Percentiles rank a stretch among this genome's conserved stretches.
Evolutionary conservation across 129 eudicot species (phyloP).

Genomic region (Scalesia atractyloides): DNA sequence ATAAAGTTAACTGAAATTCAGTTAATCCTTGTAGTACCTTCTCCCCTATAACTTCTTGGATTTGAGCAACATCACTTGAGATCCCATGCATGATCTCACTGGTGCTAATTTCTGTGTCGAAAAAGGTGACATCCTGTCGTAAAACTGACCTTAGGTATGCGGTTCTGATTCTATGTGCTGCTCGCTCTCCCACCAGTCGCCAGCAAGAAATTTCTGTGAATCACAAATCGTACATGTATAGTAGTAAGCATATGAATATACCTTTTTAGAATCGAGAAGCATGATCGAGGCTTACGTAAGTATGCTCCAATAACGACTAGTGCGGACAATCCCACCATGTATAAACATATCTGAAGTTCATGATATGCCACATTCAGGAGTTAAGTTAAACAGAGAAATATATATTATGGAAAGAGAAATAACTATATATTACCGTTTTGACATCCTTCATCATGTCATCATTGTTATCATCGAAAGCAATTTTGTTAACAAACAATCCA

Average conservation of each 20-base stretch:
- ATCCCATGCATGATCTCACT: slow-evolving; percentile 91
- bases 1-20: not conserved
- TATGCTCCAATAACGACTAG: slow-evolving; percentile 81
- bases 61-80: slow-evolving; percentile 91
- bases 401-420: not conserved
- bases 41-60: slow-evolving; percentile 91
- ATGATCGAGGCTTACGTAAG: slow-evolving; percentile 48
- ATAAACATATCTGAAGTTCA: slow-evolving; percentile 58
- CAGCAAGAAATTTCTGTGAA: slow-evolving; percentile 76
- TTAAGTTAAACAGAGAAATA: not conserved
- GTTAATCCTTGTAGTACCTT: slow-evolving; percentile 46
- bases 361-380: slow-evolving; percentile 6
- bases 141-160: slow-evolving; percentile 69
- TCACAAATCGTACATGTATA: not conserved
- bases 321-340: slow-evolving; percentile 63
- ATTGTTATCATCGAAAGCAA: slow-evolving; percentile 49
- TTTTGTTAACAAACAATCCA: slow-evolving; percentile 74
- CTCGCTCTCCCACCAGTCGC: slow-evolving; percentile 80
- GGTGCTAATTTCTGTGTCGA: slow-evolving; percentile 69
- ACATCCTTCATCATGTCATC: slow-evolving; percentile 68
- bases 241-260: not conserved
- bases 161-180: slow-evolving; percentile 84
- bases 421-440: slow-evolving; percentile 34
- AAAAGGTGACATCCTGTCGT: slow-evolving; percentile 72
- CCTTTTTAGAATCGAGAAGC: too few relatives aligned